A percentile compares a stretch with the other conserved stretches of the same genome.
phyloP scores from a whole-genome alignment of 257 asterid genomes.

The Plectranthus barbatus region DNA sequence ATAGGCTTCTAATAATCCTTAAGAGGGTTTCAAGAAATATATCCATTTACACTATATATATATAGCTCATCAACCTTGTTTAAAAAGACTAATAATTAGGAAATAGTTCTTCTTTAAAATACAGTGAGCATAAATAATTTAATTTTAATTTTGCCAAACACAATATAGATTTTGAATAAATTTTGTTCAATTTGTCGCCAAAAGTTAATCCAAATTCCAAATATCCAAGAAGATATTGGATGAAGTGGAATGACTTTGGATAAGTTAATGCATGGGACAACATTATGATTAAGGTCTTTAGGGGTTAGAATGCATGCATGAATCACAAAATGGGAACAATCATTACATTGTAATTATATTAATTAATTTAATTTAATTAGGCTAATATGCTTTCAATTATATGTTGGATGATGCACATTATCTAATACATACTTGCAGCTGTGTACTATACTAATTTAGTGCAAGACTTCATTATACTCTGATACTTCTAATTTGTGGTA shows the following conservation, averaged over 20 bases:
- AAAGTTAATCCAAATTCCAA: neutral
- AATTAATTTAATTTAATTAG: constrained; percentile 31
- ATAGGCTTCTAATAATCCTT: too few species aligned
- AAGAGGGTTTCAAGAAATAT: too few species aligned
- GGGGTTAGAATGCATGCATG: constrained; percentile 37
- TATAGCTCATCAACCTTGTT: too few species aligned
- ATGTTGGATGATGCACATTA: constrained; percentile 20
- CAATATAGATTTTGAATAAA: neutral
- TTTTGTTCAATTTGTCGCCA: neutral
- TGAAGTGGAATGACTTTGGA: constrained; percentile 11
- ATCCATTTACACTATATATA: too few species aligned
- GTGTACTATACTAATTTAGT: constrained; percentile 12
- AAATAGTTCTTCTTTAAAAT: too few species aligned
- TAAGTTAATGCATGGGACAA: constrained; percentile 8
- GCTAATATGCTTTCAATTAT: constrained; percentile 28
- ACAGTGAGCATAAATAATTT: too few species aligned
- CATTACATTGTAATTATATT: constrained; percentile 30
- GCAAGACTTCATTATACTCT: neutral
- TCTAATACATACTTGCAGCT: constrained; percentile 7
- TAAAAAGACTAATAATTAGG: too few species aligned
- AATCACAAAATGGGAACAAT: constrained; percentile 29
- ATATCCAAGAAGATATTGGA: neutral
- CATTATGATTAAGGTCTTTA: constrained; percentile 31
- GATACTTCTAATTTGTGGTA: too few species aligned
- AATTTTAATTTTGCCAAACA: neutral